Base-by-base conservation (phyloP, 2,329 filamentous ascomycete genomes). In the Colletotrichum truncatum region DNA sequence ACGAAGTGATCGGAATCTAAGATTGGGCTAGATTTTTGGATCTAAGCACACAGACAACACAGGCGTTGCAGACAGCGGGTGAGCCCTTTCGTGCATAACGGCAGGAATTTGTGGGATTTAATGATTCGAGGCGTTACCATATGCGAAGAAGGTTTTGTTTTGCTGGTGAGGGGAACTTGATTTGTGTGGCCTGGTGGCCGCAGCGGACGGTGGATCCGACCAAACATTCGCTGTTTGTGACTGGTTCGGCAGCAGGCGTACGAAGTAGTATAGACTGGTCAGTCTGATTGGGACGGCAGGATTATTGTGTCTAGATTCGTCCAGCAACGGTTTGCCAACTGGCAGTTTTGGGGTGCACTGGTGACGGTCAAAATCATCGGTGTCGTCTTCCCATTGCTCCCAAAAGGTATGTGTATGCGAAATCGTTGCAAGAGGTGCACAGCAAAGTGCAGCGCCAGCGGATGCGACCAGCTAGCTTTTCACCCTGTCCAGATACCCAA, bases 321-420 rank as follows among this genome's bases (percentile, higher is more conserved):
- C 81, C 81, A 83, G 77, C 77, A 76, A 80, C 71, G 74, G 73
- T 68, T 70, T 78, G 81, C 80, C 82, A 84, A 80, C 80, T 84
- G 80, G 80, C 81, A 77, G 66, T 72, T 73, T n/a, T 21, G 38
- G 23, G 45, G 46, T 70, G 72, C 73, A 77, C 79, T 81, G 73
- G 75, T 75, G 71, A 77, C 71, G 68, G 66, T 59, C 65, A 69
- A 14, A 66, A 66, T 65, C 64, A 61, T 36, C 38, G n/a, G 36
- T 21, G 9, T 30, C 6, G 25, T 52, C 59, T 67, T 63, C 12
- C 30, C 43, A 26, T 48, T 54, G 70, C 64, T 70, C 70, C 30
- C 16, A 66, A 61, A 18, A 34, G 65, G 48, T 58, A 62, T 66
- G 51, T 55, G 51, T 46, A 62, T 53, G 62, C 66, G 56, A 30